Evolutionary conservation across 1,139 yeast species (phyloP).

Genomic region (Scheffersomyces titani): DNA sequence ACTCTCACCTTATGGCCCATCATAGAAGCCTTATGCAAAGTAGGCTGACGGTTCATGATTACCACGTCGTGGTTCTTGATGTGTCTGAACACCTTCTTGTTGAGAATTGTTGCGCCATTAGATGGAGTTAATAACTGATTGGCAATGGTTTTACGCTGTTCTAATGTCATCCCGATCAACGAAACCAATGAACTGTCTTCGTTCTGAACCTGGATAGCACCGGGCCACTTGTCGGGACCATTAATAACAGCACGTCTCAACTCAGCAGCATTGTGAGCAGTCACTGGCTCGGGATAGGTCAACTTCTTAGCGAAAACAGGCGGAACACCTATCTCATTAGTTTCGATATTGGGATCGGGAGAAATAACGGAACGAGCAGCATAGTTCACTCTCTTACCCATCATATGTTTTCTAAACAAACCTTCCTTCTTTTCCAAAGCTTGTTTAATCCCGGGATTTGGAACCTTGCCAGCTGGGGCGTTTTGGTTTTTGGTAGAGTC

Average conservation of each 20-base stretch:
- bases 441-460: conserved; percentile 95
- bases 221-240: conserved; percentile 99
- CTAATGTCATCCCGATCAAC: conserved; percentile 83
- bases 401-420: conserved; percentile 96
- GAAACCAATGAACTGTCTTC: conserved; percentile 92
- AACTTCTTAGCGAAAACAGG: conserved; percentile 95
- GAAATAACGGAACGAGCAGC: conserved; percentile 99
- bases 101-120: conserved; percentile 53
- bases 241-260: conserved; percentile 93
- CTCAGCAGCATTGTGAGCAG: conserved; percentile 88
- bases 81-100: conserved; percentile 93
- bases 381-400: conserved; percentile 99
- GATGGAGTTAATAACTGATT: conserved; percentile 92
- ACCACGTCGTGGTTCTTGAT: conserved; percentile 95
- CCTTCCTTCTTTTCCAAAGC: conserved; percentile 99
- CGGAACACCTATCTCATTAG: conserved; percentile 98
- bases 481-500: conserved; percentile 89
- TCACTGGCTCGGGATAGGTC: conserved; percentile 98
- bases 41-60: conserved; percentile 98
- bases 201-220: conserved; percentile 94
- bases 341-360: conserved; percentile 97
- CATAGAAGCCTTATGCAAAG: conserved; percentile 98
- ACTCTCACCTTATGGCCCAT: conserved; percentile 99
- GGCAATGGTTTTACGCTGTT: conserved; percentile 95
- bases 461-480: conserved; percentile 66